Conservation (phyloP, 176 grass and related monocot genomes). For the Neostapfia colusana region DNA sequence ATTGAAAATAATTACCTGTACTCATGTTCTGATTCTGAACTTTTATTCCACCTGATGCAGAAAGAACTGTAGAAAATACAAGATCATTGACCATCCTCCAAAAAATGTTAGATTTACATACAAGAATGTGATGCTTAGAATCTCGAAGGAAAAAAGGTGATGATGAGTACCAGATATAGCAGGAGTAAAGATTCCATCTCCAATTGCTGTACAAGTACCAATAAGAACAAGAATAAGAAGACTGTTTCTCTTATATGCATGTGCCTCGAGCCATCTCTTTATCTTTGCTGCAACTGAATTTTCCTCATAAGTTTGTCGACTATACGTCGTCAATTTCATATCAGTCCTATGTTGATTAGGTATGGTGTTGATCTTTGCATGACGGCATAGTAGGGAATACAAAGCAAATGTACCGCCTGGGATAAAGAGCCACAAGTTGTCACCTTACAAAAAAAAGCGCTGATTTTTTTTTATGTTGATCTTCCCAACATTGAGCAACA, state of each 20-base stretch:
- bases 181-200: constrained; percentile 98
- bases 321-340: constrained; percentile 90
- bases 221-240: constrained; percentile 94
- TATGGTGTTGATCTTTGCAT: constrained; percentile 96
- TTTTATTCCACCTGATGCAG: constrained; percentile 95
- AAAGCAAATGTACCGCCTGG: constrained; percentile 98
- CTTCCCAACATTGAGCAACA: constrained; percentile 1
- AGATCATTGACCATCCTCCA: constrained; percentile 19
- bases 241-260: constrained; percentile 77
- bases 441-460: neutral
- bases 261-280: constrained; percentile 82
- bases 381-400: constrained; percentile 92
- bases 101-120: constrained; percentile 29
- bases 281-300: constrained; percentile 85
- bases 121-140: constrained; percentile 7
- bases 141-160: neutral
- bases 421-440: constrained; percentile 17
- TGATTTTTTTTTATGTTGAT: too few species aligned
- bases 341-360: constrained; percentile 97
- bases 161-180: constrained; percentile 81
- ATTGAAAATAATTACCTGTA: constrained; percentile 49
- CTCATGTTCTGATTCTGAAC: constrained; percentile 70
- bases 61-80: constrained; percentile 73
- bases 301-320: constrained; percentile 80
- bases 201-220: constrained; percentile 98